Evolutionary conservation across 768 basidiomycete species (phyloP).

Genomic region (Pulveroboletus sp.): DNA sequence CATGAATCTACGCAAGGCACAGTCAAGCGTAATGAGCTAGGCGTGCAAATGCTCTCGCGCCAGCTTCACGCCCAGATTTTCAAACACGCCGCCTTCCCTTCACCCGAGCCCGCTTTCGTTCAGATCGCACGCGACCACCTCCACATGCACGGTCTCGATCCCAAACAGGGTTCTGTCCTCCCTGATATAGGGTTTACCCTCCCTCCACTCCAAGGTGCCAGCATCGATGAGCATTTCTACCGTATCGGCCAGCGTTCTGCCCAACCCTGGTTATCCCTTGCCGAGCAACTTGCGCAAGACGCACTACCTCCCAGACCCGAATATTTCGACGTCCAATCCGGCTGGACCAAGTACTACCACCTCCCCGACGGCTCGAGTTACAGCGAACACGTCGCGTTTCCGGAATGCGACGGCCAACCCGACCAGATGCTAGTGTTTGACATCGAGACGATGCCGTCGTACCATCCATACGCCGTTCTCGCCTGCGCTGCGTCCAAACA

Average conservation of each 20-base stretch:
- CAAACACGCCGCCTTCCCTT: constrained; percentile 56
- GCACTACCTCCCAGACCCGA: constrained; percentile 60
- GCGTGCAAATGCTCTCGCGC: constrained; percentile 89
- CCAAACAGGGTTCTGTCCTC: constrained; percentile 73
- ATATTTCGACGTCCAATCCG: constrained; percentile 52
- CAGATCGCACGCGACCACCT: constrained; percentile 82
- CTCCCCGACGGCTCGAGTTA: constrained; percentile 72
- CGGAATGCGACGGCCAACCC: constrained; percentile 54
- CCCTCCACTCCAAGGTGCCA: constrained; percentile 75
- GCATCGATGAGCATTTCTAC: constrained; percentile 87
- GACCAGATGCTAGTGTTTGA: constrained; percentile 86
- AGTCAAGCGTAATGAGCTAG: constrained; percentile 79
- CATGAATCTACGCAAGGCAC: not conserved
- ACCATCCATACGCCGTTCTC: constrained; percentile 80
- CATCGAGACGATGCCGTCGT: constrained; percentile 86
- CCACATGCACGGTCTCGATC: constrained; percentile 73
- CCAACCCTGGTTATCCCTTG: constrained; percentile 73
- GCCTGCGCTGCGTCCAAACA: constrained; percentile 80
- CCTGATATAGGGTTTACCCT: constrained; percentile 76
- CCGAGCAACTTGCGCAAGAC: constrained; percentile 49
- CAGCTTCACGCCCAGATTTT: constrained; percentile 83
- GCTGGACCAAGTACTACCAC: constrained; percentile 86
- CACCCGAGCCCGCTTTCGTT: constrained; percentile 55
- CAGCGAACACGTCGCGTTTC: constrained; percentile 65
- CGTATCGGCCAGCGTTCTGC: constrained; percentile 63